Conservation (phyloP, 2,329 filamentous ascomycete species). For the Beauveria medogensis region DNA sequence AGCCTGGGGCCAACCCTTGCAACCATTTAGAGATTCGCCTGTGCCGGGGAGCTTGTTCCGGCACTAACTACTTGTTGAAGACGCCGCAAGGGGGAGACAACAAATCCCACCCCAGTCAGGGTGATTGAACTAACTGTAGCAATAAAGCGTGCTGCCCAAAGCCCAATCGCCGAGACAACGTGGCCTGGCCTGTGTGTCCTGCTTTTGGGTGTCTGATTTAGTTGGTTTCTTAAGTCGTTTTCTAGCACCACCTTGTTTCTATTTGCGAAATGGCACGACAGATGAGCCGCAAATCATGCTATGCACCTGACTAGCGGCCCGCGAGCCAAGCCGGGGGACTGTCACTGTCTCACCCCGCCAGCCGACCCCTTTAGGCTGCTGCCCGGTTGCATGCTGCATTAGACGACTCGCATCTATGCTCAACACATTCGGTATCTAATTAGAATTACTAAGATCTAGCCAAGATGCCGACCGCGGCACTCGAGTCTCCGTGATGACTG, state of each 20-base stretch:
- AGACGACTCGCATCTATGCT: background rate
- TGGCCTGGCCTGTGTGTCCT: background rate
- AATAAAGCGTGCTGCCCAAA: background rate
- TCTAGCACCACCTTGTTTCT: background rate
- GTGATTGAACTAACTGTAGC: background rate
- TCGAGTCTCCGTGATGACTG: background rate
- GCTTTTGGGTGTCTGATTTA: background rate
- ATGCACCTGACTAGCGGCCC: background rate
- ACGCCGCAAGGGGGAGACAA: background rate
- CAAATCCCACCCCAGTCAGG: background rate
- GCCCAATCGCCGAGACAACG: conserved; percentile 6
- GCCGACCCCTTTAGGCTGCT: background rate
- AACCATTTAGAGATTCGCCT: background rate
- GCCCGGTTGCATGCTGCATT: too few relatives aligned
- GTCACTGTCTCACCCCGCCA: background rate
- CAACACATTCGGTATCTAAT: background rate
- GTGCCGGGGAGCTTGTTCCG: conserved; percentile 5
- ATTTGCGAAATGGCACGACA: background rate
- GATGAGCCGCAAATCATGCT: background rate
- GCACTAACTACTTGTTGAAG: conserved; percentile 6
- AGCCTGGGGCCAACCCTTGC: background rate
- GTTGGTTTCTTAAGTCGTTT: background rate
- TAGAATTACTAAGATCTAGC: background rate
- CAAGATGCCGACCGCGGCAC: too few relatives aligned
- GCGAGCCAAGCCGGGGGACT: background rate